Conservation (phyloP, 495 filamentous ascomycete species). For the Penicillium silybi region DNA sequence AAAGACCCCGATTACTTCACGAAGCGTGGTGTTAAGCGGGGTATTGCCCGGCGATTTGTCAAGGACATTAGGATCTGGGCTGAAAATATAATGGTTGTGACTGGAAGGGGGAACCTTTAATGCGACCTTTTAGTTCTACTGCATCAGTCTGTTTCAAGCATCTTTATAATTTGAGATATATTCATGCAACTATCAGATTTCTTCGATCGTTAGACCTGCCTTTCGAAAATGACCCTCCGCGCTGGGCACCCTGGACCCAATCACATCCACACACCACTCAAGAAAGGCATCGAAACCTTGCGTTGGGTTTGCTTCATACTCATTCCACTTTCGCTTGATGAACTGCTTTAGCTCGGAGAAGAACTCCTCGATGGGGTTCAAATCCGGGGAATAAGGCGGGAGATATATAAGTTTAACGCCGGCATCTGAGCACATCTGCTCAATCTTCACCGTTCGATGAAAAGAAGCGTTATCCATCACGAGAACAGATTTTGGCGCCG, state of each 20-base stretch:
- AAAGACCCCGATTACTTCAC: slow-evolving; percentile 24
- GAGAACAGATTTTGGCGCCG: slow-evolving; percentile 37
- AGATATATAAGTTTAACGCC: slow-evolving; percentile 36
- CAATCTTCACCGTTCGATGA: slow-evolving; percentile 27
- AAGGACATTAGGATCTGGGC: slow-evolving; percentile 8
- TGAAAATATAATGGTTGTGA: no score
- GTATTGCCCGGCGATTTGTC: slow-evolving; percentile 21
- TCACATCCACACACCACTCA: slow-evolving; percentile 21
- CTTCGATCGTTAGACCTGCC: slow-evolving; percentile 15
- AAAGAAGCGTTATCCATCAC: slow-evolving; percentile 46
- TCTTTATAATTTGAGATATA: neutral
- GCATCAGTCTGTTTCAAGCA: neutral
- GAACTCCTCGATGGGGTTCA: slow-evolving; percentile 29
- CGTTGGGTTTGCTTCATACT: slow-evolving; percentile 28
- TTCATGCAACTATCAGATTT: neutral
- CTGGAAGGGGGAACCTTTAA: no score
- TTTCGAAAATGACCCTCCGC: slow-evolving; percentile 25
- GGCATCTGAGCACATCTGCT: slow-evolving; percentile 29
- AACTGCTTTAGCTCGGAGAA: slow-evolving; percentile 26
- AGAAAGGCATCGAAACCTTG: slow-evolving; percentile 31
- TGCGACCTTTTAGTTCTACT: neutral
- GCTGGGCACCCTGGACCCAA: slow-evolving; percentile 16
- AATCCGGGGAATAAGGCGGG: slow-evolving; percentile 20
- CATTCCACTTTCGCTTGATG: slow-evolving; percentile 11
- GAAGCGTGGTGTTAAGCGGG: slow-evolving; percentile 20